phyloP scores from a whole-genome alignment of 2,329 filamentous ascomycete genomes.

The Aotearoamyces nothofagi region DNA sequence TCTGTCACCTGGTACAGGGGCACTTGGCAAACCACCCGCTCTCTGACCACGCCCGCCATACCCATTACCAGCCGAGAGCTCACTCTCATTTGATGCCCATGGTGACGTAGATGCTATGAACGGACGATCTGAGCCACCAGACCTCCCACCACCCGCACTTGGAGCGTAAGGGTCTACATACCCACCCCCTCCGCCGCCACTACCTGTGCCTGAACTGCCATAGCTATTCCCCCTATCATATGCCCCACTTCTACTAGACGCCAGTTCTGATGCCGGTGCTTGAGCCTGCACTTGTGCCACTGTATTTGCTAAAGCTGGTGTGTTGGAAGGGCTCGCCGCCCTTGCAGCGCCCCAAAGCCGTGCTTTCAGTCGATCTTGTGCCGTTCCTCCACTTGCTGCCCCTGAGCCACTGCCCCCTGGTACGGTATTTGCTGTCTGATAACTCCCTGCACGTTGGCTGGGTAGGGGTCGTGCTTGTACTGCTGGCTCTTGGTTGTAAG shows the following conservation, averaged over 20 bases:
- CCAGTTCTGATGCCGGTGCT: too few species aligned
- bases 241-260: slow-evolving; percentile 3
- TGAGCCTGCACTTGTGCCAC: slow-evolving; percentile 7
- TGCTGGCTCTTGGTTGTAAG: slow-evolving; percentile 20
- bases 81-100: slow-evolving; percentile 28
- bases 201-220: slow-evolving; percentile 6
- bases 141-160: slow-evolving; percentile 19
- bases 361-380: slow-evolving; percentile 72
- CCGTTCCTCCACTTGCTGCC: slow-evolving; percentile 34
- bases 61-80: slow-evolving; percentile 22
- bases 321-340: slow-evolving; percentile 42
- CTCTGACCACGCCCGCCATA: slow-evolving; percentile 23
- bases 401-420: slow-evolving; percentile 19
- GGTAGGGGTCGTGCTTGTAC: slow-evolving; percentile 45
- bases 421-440: slow-evolving; percentile 40
- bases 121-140: slow-evolving; percentile 21
- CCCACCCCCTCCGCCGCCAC: slow-evolving; percentile 3
- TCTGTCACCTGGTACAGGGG: slow-evolving; percentile 19
- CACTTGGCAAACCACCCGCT: slow-evolving; percentile 11
- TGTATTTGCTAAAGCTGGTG: slow-evolving; percentile 18
- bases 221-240: slow-evolving; percentile 6
- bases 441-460: slow-evolving; percentile 59
- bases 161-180: slow-evolving; percentile 30
- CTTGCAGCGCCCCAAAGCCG: slow-evolving; percentile 56
- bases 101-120: slow-evolving; percentile 31